Evolutionary conservation across 2,329 filamentous ascomycete genomes (phyloP).

Genomic region (Sporothrix euskadiensis): DNA sequence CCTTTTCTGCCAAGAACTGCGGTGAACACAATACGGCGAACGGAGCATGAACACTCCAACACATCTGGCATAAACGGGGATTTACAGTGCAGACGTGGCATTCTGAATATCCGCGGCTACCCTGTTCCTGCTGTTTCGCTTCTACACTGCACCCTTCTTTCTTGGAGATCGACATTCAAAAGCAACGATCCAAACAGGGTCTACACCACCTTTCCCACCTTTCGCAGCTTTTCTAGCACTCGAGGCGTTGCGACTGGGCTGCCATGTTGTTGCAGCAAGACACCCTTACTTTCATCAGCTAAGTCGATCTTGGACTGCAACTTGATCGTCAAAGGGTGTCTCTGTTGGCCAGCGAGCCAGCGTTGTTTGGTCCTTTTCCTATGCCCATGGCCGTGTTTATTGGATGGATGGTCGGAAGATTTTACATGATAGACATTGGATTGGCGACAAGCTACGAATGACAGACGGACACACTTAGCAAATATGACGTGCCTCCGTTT

Average conservation of each 20-base stretch:
- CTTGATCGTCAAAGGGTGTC: neutral
- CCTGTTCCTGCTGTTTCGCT: neutral
- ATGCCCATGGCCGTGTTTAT: neutral
- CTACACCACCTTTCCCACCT: slow-evolving; percentile 11
- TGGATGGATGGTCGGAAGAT: slow-evolving; percentile 5
- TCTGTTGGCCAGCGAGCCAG: neutral
- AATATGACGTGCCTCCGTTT: neutral
- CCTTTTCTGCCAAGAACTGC: neutral
- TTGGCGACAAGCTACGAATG: neutral
- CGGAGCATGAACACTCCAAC: too few relatives aligned
- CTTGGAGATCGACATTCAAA: neutral
- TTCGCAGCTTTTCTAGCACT: neutral
- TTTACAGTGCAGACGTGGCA: neutral
- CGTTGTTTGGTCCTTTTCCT: neutral
- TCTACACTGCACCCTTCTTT: slow-evolving; percentile 10
- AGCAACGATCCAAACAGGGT: neutral
- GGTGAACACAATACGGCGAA: neutral
- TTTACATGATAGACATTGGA: slow-evolving; percentile 13
- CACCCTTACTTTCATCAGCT: neutral
- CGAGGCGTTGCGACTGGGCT: neutral
- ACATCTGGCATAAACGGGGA: neutral
- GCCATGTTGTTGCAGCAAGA: neutral
- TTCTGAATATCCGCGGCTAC: neutral
- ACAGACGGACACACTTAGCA: neutral
- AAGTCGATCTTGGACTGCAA: neutral